A percentile compares a stretch with the other conserved stretches of the same genome.
Conservation (phyloP, 73 alveolate genomes). For the Paramecium octaurelia region DNA sequence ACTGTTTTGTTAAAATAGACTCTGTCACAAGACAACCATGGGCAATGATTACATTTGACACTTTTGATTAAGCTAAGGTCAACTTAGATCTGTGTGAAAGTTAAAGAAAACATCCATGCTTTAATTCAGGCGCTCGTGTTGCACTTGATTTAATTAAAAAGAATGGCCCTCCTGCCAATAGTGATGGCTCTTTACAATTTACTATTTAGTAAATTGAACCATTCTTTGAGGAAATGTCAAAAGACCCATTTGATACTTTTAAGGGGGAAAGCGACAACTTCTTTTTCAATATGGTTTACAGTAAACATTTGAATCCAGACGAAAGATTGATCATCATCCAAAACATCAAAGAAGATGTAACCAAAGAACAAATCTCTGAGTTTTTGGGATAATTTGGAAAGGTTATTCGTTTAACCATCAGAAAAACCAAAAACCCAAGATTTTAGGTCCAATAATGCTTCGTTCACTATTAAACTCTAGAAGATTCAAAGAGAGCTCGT, state of each 20-base stretch:
- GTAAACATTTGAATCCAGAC: constrained; percentile 28
- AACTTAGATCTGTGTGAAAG: neutral
- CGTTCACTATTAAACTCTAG: constrained; percentile 4
- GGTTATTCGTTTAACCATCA: constrained; percentile 2
- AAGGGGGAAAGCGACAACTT: constrained; percentile 20
- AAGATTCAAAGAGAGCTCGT: constrained; percentile 37
- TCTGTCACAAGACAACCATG: constrained; percentile 19
- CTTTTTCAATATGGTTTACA: neutral
- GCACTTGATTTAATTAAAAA: constrained; percentile 10
- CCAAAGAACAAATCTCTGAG: neutral
- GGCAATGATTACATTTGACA: neutral
- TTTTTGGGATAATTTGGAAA: constrained; percentile 32
- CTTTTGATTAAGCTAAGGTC: neutral
- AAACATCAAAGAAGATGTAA: neutral
- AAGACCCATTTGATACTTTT: neutral
- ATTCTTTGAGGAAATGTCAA: neutral
- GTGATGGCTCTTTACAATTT: neutral
- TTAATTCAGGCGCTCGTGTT: neutral
- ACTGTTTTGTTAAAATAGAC: constrained; percentile 37
- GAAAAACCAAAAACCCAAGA: neutral
- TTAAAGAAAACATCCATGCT: neutral
- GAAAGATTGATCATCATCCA: constrained; percentile 9
- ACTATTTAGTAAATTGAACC: neutral
- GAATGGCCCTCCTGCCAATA: neutral
- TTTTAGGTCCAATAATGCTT: constrained; percentile 22